These are phyloP conservation scores for Herpotrichia juniperi DNA, from an alignment of 2,329 filamentous ascomycete genomes.

Conservation along the genomic window DNA sequence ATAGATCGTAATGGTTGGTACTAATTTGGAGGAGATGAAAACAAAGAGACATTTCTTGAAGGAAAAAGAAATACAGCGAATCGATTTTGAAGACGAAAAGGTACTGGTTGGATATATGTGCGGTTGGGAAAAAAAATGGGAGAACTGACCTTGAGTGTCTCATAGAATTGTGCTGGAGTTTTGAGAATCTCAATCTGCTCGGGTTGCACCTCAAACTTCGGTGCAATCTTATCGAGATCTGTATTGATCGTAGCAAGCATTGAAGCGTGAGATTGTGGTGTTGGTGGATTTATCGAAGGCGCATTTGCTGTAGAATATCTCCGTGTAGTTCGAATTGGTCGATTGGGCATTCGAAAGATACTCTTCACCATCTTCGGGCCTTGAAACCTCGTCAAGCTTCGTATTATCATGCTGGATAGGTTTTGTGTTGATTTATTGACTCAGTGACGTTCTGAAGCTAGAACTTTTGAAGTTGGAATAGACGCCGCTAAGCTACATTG, in stretches of 20 bases:
- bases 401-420: conserved; percentile 39
- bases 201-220: conserved; percentile 85
- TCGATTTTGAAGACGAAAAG: neutral
- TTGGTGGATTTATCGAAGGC: conserved; percentile 30
- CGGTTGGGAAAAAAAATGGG: conserved; percentile 1
- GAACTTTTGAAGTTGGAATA: conserved; percentile 9
- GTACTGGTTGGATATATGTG: neutral
- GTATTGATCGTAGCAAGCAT: conserved; percentile 66
- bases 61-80: neutral
- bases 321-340: conserved; percentile 24
- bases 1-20: too few species aligned
- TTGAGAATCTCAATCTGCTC: conserved; percentile 80
- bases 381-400: conserved; percentile 32
- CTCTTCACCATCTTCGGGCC: conserved; percentile 24
- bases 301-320: conserved; percentile 43
- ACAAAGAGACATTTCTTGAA: neutral
- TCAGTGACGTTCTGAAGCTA: conserved; percentile 26
- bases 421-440: conserved; percentile 20
- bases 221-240: conserved; percentile 87
- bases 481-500: conserved; percentile 8
- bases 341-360: conserved; percentile 20
- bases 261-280: conserved; percentile 55
- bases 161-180: conserved; percentile 88
- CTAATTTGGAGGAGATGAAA: too few species aligned
- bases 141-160: conserved; percentile 76